Base-by-base conservation (phyloP, 2,329 filamentous ascomycete genomes). In the Fusarium albosuccineum region DNA sequence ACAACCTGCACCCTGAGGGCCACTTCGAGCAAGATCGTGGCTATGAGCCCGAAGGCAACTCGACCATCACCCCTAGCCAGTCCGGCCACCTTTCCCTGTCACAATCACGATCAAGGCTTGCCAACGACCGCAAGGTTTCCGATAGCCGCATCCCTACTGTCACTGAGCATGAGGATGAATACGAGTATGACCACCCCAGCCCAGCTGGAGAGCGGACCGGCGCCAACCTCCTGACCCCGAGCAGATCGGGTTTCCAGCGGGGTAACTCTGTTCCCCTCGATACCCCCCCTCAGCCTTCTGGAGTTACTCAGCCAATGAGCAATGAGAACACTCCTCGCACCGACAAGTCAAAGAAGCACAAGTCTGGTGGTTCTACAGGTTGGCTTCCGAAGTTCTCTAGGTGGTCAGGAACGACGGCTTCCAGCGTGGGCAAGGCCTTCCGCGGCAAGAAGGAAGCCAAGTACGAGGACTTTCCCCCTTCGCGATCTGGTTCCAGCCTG, bases 351-450 rank as follows among this genome's bases (percentile, higher is more conserved):
- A 92, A 92, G 78, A 97, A 97, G 81, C 92, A 97, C 81, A 97
- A 97, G 77, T 95, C 93, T 1, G 91, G 87, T 75, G 89, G 89
- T 60, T 96, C 93, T 1, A 93, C 92, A 0, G 84, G 87, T 52
- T 89, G 88, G 83, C 92, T 97, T 64, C 94, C 94, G 26, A 97
- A 97, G 82, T 94, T 97, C 66, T 98, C 96, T 6, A 89, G 96
- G 42, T 99, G 96, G 96, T 98, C 95, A 0, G 96, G 97, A 81
- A 98, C 95, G 3, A 99, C 96, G 0, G 88, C 94, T 5, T 97
- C 94, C 1, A 97, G 93, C 63, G 89, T 94, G 42, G 90, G 92
- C 44, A 91, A 91, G 70, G 91, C 91, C 40, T 91, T 94, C 77
- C 88, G 91, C 40, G 84, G 83, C 44, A 83, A 83, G 75, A 87